Evolutionary conservation across 2,329 filamentous ascomycete species (phyloP), one percentile per base, ranked within the genome.

Genomic region (Endoconidiophora polonica): DNA sequence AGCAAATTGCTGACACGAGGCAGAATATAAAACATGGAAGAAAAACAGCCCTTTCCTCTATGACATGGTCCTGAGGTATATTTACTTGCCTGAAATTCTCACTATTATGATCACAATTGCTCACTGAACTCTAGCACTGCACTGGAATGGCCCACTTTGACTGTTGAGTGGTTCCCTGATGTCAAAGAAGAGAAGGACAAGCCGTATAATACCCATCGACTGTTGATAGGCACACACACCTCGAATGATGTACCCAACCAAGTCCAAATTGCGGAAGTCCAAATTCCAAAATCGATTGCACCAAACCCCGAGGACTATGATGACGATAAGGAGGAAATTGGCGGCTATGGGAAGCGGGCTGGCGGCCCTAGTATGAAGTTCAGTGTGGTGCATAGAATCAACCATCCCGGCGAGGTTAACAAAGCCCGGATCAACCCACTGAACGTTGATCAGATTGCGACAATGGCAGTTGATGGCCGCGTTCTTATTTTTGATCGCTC

Each of bases 11-110:
- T 60, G 48, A 61, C 33, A 2, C 24, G 18, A 23, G 5, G 37
- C 59, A 87, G 91, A 98, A 65, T 98, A 98, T 76, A 98, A 98
- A 66, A 95, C 90, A 57, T 98, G 91, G 91, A 98, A 98, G 74
- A 98, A 98, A 73, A 98, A 98, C 67, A 86, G 85, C 56, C 88
- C 91, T 3, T 96, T 96, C 62, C 82, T 98, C 59, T 98, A 98
- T 65, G 91, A 98, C 64, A 86, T 95, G 79, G 91, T 98, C 57
- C 74, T 96, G 56, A 88, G 80, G 79, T 80, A 65, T 57, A 54
- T 44, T 10, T 16, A 12, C 5, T 7, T 6, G 6, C 29, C 7
- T 9, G 45, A 5, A 12, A 10, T 4, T 5, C 22, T 38, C 43
- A 60, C 7, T 33, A 7, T 33, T 33, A 33, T 33, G 9, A 33